These are phyloP conservation scores for Mentha longifolia DNA, from an alignment of 257 asterid species.

Conservation along the genomic window DNA sequence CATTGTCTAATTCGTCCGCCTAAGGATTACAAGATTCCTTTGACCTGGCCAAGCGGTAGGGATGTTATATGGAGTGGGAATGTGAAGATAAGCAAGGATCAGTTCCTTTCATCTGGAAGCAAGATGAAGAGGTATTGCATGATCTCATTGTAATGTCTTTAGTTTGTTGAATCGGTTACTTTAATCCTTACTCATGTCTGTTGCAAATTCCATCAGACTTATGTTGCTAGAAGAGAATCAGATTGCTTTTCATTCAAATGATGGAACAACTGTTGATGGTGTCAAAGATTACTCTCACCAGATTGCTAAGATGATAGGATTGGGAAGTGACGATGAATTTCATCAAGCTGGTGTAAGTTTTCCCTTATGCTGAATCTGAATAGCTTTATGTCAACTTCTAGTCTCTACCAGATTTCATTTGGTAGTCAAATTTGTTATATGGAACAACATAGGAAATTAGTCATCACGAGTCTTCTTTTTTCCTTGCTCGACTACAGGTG, in stretches of 20 bases:
- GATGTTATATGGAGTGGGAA: conserved; percentile 93
- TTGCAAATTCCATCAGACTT: conserved; percentile 58
- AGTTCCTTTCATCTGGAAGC: conserved; percentile 97
- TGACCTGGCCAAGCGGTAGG: conserved; percentile 92
- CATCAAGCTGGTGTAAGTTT: conserved; percentile 82
- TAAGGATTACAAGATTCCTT: conserved; percentile 87
- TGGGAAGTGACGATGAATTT: conserved; percentile 82
- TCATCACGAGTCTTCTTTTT: background rate
- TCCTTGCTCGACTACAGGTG: conserved; percentile 64
- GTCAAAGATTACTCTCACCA: conserved; percentile 88
- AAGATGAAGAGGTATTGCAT: conserved; percentile 83
- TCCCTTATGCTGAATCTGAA: background rate
- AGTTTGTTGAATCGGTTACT: background rate
- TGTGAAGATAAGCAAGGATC: conserved; percentile 91
- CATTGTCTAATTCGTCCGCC: conserved; percentile 87
- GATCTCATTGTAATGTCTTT: background rate
- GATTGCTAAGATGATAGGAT: conserved; percentile 91
- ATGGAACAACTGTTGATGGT: conserved; percentile 70
- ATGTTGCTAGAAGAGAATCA: conserved; percentile 98
- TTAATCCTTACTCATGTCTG: conserved; percentile 5
- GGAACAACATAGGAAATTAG: background rate
- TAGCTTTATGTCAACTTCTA: background rate
- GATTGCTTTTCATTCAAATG: conserved; percentile 90
- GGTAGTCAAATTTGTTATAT: conserved; percentile 1
- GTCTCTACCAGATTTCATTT: background rate